Conservation (phyloP, 495 filamentous ascomycete genomes). For the Aspergillus campestris region DNA sequence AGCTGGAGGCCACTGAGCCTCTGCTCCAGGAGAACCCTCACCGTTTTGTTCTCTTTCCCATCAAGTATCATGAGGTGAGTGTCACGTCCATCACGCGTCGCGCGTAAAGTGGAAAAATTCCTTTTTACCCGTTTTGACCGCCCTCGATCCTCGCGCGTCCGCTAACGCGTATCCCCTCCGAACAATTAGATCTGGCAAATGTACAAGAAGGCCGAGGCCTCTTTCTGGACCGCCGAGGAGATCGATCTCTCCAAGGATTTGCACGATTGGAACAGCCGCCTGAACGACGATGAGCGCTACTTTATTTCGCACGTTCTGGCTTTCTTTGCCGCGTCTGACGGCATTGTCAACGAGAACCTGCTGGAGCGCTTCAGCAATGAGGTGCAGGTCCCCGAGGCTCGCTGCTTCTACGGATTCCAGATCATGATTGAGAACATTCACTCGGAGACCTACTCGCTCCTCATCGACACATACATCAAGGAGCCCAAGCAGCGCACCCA, state of each 20-base stretch:
- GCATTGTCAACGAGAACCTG: slow-evolving; percentile 99
- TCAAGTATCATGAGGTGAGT: slow-evolving; percentile 98
- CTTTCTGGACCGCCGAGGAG: slow-evolving; percentile 99
- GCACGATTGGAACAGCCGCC: slow-evolving; percentile 95
- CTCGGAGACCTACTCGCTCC: slow-evolving; percentile 97
- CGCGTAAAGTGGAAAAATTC: slow-evolving; percentile 57
- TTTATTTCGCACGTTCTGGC: slow-evolving; percentile 98
- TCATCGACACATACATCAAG: slow-evolving; percentile 99
- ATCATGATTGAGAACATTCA: slow-evolving; percentile 99
- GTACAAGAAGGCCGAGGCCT: slow-evolving; percentile 99
- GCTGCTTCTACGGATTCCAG: slow-evolving; percentile 99
- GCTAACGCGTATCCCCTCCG: slow-evolving; percentile 8
- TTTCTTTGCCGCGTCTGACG: slow-evolving; percentile 99
- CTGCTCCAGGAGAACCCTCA: slow-evolving; percentile 92
- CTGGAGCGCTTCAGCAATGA: slow-evolving; percentile 96
- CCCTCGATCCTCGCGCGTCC: slow-evolving; percentile 2
- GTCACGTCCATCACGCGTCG: slow-evolving; percentile 45
- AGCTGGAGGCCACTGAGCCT: slow-evolving; percentile 74
- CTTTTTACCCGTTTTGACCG: slow-evolving; percentile 10
- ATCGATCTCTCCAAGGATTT: slow-evolving; percentile 98
- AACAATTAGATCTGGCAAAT: slow-evolving; percentile 89
- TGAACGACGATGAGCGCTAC: slow-evolving; percentile 95
- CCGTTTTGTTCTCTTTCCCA: slow-evolving; percentile 95
- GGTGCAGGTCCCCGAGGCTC: slow-evolving; percentile 94
- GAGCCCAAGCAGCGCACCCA: slow-evolving; percentile 92